Percentiles rank a stretch among this genome's conserved stretches.
Evolutionary conservation across 164 flowering plant genomes (phyloP).

Genomic region (Vitis labrusca): DNA sequence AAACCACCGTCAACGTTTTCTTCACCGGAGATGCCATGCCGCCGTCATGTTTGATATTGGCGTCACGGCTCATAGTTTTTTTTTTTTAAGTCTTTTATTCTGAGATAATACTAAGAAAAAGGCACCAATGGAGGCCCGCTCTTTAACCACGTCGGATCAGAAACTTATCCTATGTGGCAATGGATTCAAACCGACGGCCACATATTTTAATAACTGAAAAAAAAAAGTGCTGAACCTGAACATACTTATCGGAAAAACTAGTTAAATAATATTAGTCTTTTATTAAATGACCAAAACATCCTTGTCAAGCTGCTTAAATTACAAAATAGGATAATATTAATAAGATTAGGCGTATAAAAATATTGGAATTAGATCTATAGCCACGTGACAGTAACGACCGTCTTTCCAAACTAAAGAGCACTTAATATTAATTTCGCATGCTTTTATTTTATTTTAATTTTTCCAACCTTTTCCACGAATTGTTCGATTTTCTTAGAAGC

Average conservation of each 20-base stretch:
- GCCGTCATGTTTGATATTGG: slow-evolving; percentile 2
- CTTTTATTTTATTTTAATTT: too few species aligned
- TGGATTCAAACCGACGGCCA: background rate
- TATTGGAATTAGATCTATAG: slow-evolving; percentile 12
- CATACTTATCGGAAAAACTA: slow-evolving; percentile 21
- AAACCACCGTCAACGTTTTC: slow-evolving; percentile 16
- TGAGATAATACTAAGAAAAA: slow-evolving; percentile 26
- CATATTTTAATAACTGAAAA: slow-evolving; percentile 4
- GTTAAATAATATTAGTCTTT: background rate
- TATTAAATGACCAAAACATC: slow-evolving; percentile 7
- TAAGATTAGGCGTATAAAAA: background rate
- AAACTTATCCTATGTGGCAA: slow-evolving; percentile 22
- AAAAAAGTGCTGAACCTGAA: slow-evolving; percentile 4
- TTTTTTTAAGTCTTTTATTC: background rate
- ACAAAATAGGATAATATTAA: too few species aligned
- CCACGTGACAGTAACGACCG: slow-evolving; percentile 13
- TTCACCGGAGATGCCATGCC: slow-evolving; percentile 11
- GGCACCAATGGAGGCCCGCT: slow-evolving; percentile 24
- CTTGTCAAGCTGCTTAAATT: background rate
- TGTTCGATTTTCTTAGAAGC: too few species aligned
- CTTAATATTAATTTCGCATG: too few species aligned
- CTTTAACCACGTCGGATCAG: slow-evolving; percentile 17
- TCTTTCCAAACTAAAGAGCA: too few species aligned
- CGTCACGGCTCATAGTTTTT: background rate
- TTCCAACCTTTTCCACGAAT: too few species aligned